Evolutionary conservation across 768 basidiomycete genomes (phyloP).

Genomic region (Lyophyllum decastes): DNA sequence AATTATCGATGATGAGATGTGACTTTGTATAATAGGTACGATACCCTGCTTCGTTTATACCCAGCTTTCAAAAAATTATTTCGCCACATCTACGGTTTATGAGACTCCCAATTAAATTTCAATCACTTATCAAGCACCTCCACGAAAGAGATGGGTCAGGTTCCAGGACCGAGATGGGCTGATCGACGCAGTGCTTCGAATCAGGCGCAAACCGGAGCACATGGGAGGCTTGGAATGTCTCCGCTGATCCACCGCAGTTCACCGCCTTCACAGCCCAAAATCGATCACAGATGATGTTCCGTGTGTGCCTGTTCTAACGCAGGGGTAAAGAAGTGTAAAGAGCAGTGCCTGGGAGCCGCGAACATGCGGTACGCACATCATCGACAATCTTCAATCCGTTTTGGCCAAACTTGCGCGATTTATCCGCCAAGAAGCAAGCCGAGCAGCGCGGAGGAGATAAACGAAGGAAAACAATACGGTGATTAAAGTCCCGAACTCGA

Average conservation of each 20-base stretch:
- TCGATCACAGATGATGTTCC: background rate
- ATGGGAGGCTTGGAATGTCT: background rate
- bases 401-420: background rate
- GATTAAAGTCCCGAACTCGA: slow-evolving; percentile 42
- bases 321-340: background rate
- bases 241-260: background rate
- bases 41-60: slow-evolving; percentile 1
- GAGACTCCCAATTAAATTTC: too few species aligned
- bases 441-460: slow-evolving; percentile 33
- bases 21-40: slow-evolving; percentile 2
- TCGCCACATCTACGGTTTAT: background rate
- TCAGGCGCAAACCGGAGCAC: background rate
- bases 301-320: background rate
- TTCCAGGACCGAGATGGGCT: too few species aligned
- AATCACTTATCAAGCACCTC: background rate
- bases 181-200: background rate
- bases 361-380: background rate
- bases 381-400: slow-evolving; percentile 3
- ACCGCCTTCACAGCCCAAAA: background rate
- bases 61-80: background rate
- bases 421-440: slow-evolving; percentile 19
- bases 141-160: too few species aligned
- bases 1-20: slow-evolving; percentile 56
- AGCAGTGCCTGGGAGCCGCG: background rate
- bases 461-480: slow-evolving; percentile 40